These are phyloP conservation scores for Metschnikowia proteae DNA, from an alignment of 805 yeast species.

Conservation along the genomic window DNA sequence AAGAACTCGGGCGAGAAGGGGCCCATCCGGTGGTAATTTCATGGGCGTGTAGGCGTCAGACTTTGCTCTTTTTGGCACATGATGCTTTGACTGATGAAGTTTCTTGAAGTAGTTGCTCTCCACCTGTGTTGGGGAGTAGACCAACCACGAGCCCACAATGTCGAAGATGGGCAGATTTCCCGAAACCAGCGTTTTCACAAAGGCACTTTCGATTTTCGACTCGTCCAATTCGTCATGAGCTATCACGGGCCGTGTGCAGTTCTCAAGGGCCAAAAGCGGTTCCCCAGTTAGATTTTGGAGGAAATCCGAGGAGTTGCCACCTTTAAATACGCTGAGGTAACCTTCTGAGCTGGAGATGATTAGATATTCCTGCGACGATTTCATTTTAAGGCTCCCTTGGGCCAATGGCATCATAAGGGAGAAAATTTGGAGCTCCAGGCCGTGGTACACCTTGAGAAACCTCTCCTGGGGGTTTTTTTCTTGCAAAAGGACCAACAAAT, in stretches of 20 bases:
- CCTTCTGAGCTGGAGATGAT: slow-evolving; percentile 11
- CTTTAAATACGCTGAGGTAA: slow-evolving; percentile 8
- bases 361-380: slow-evolving; percentile 9
- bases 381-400: slow-evolving; percentile 8
- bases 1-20: slow-evolving; percentile 46
- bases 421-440: background rate
- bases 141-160: slow-evolving; percentile 47
- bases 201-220: slow-evolving; percentile 7
- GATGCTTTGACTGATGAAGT: slow-evolving; percentile 10
- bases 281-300: background rate
- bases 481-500: slow-evolving; percentile 5
- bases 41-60: slow-evolving; percentile 38
- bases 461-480: background rate
- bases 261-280: background rate
- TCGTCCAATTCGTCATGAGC: slow-evolving; percentile 6
- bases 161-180: slow-evolving; percentile 46
- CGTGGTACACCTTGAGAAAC: background rate
- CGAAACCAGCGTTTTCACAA: slow-evolving; percentile 29
- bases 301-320: background rate
- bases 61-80: slow-evolving; percentile 13
- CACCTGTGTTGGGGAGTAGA: slow-evolving; percentile 39
- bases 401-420: background rate
- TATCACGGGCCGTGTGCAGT: slow-evolving; percentile 10
- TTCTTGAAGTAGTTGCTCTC: slow-evolving; percentile 28
- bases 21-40: slow-evolving; percentile 39